These are phyloP conservation scores for Podaxis mareebaensis DNA, from an alignment of 768 basidiomycete species.

Conservation along the genomic window DNA sequence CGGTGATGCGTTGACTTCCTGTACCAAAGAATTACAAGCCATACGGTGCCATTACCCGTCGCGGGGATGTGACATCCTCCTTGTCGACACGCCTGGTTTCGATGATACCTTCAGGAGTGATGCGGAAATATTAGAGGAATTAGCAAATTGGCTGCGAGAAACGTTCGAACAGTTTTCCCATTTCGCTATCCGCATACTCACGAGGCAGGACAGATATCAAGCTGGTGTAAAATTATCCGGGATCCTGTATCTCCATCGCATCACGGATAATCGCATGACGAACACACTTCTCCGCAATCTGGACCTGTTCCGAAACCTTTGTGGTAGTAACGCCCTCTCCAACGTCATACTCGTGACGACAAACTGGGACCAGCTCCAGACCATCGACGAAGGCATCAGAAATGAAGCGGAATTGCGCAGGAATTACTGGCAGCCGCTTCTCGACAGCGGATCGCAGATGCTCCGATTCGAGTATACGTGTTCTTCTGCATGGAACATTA, in stretches of 20 bases:
- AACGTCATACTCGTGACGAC: conserved; percentile 22
- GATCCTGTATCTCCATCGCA: conserved; percentile 21
- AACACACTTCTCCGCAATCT: conserved; percentile 13
- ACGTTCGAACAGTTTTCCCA: conserved; percentile 20
- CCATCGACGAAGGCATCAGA: neutral
- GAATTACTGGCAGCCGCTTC: conserved; percentile 15
- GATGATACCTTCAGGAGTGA: conserved; percentile 27
- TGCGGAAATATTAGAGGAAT: conserved; percentile 22
- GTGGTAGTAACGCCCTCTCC: conserved; percentile 10
- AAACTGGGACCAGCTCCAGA: conserved; percentile 20
- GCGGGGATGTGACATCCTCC: conserved; percentile 20
- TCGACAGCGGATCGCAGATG: conserved; percentile 17
- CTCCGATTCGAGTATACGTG: conserved; percentile 13
- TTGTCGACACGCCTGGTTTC: conserved; percentile 34
- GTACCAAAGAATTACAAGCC: conserved; percentile 23
- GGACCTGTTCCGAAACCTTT: conserved; percentile 20
- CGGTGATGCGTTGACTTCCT: conserved; percentile 25
- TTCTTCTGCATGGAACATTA: conserved; percentile 19
- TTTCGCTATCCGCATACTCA: neutral
- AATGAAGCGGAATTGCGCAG: conserved; percentile 15
- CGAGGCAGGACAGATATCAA: conserved; percentile 13
- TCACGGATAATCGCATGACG: conserved; percentile 21
- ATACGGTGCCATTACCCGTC: conserved; percentile 20
- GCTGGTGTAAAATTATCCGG: conserved; percentile 16
- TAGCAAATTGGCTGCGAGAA: conserved; percentile 27